Conservation (phyloP, 768 basidiomycete species). For the Amanita exitialis region DNA sequence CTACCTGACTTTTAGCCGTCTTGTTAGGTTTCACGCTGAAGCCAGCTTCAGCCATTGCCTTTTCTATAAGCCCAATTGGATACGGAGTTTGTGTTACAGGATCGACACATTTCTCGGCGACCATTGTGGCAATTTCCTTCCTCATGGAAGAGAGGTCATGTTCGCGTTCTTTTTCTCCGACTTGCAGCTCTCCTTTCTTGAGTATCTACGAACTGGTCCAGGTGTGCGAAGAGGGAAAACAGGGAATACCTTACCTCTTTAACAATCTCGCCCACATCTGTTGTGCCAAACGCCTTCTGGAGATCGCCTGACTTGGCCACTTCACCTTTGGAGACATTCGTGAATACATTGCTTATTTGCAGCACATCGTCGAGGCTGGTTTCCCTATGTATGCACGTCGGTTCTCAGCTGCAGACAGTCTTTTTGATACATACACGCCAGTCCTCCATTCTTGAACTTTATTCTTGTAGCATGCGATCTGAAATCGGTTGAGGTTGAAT, state of each 20-base stretch:
- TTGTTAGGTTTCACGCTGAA: slow-evolving; percentile 86
- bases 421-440: slow-evolving; percentile 58
- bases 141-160: slow-evolving; percentile 79
- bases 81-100: slow-evolving; percentile 84
- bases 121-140: slow-evolving; percentile 85
- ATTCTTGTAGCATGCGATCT: slow-evolving; percentile 99
- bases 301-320: slow-evolving; percentile 85
- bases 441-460: slow-evolving; percentile 96
- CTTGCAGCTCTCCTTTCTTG: slow-evolving; percentile 93
- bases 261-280: slow-evolving; percentile 60
- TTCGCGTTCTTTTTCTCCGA: slow-evolving; percentile 93
- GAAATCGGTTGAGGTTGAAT: not conserved
- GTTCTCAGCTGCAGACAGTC: not conserved
- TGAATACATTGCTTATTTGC: slow-evolving; percentile 93
- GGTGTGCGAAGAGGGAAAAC: not conserved
- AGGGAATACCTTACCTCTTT: slow-evolving; percentile 49
- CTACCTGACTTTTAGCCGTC: slow-evolving; percentile 88
- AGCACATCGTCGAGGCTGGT: slow-evolving; percentile 91
- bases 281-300: slow-evolving; percentile 83
- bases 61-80: slow-evolving; percentile 93
- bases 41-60: slow-evolving; percentile 92
- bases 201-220: slow-evolving; percentile 50
- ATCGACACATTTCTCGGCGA: slow-evolving; percentile 94
- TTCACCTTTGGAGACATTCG: slow-evolving; percentile 94
- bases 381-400: slow-evolving; percentile 41